Evolutionary conservation across 2,329 filamentous ascomycete genomes (phyloP), one percentile per base, ranked within the genome.

Genomic region (Fusarium agapanthi): DNA sequence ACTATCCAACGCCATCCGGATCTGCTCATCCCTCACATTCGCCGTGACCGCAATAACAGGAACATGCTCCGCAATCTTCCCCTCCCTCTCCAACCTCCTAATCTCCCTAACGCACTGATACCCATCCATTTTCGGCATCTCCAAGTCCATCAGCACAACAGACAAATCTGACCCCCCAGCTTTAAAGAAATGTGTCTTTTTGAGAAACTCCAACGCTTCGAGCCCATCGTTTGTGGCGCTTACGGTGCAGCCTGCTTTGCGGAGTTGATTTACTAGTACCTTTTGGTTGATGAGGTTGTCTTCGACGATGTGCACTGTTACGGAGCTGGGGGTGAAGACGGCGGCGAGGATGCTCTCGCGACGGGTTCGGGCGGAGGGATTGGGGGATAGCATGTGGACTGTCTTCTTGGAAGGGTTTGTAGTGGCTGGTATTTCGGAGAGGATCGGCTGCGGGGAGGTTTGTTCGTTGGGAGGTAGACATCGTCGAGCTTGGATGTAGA

Each of bases 271-370:
- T n/a, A 91, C 81, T 3, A 92, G 80, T 44, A 91, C 90, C 73
- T 90, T 91, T 76, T 92, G 90, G 77, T 92, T 92, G 69, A 91
- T 90, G 8, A 86, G 82, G 75, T 92, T 92, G 76, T 92, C 90
- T 78, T 92, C 90, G 1, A 92, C 90, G 7, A 92, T 82, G 13
- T 92, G 81, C 5, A 92, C 86, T 43, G 86, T 86, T 65, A 89
- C 83, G 14, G 87, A 20, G 7, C 30, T 28, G 9, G 62, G 65
- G 13, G 57, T 45, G 11, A 71, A 58, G 0, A 30, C 34, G 10
- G 45, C 28, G 20, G 28, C 45, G 16, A 45, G 37, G 6, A 26
- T n/a, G 11, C 7, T 41, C 18, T 10, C 38, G 38, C 11, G 43
- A 11, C n/a, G 34, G 24, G 14, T 34, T 40, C 9, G 20, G 16